phyloP scores from a whole-genome alignment of 2,329 filamentous ascomycete genomes.

The Talaromyces sp. region DNA sequence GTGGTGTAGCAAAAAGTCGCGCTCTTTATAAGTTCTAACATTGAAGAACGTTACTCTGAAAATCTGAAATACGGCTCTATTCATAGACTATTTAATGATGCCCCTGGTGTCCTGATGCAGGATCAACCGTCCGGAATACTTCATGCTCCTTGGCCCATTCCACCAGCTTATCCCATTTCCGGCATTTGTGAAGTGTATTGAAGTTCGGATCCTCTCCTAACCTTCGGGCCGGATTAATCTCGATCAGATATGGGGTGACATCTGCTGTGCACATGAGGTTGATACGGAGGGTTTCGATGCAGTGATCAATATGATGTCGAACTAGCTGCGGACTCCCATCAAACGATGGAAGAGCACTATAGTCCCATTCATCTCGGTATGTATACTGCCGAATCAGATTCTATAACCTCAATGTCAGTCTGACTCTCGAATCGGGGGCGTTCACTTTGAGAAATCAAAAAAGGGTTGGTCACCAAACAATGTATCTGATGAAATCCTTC shows the following conservation, averaged over 20 bases:
- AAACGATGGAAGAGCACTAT: conserved; percentile 1
- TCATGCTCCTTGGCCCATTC: neutral
- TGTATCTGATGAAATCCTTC: conserved; percentile 9
- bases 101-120: neutral
- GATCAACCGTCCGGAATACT: neutral
- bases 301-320: conserved; percentile 2
- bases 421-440: neutral
- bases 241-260: neutral
- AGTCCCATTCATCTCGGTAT: neutral
- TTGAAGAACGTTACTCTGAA: neutral
- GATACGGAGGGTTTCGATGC: conserved; percentile 1
- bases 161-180: conserved; percentile 2
- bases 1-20: neutral
- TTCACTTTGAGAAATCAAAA: neutral
- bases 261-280: conserved; percentile 1
- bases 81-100: neutral
- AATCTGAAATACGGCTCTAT: neutral
- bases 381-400: conserved; percentile 7
- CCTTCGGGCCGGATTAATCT: neutral
- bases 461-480: neutral
- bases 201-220: neutral
- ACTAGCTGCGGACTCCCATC: neutral
- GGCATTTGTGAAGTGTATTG: neutral
- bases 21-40: neutral
- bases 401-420: neutral